Base-by-base conservation (phyloP, 73 alveolate species). In the Tetrahymena malaccensis region DNA sequence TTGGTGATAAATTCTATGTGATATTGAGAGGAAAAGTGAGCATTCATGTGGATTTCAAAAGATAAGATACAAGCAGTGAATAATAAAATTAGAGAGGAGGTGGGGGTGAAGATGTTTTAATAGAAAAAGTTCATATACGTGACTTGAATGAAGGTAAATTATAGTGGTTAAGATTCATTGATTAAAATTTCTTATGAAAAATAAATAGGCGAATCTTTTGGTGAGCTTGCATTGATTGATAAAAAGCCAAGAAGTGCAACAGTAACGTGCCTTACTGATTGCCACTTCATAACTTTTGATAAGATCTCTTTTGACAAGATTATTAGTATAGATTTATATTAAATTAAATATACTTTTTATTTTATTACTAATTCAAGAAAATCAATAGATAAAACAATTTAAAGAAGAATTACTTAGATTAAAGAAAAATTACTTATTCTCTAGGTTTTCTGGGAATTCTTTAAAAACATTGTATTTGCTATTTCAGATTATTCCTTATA, bases 201-300 rank as follows among this genome's bases (percentile, higher is more conserved):
- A 31, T 25, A 89, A n/a, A n/a, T n/a, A 35, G 97, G 97, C 0
- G 95, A 95, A 11, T 43, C 95, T 5, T 95, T 95, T 93, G 97
- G 97, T 19, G 97, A 95, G 83, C 35, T 89, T 11, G 97, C 97
- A n/a, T 10, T 95, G 27, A 40, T 95, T 33, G 85, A 89, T 55
- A 95, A 95, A 89, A 43, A 95, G 85, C 95, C 97, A 21, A 85
- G 97, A 50, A 70, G 70, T 37, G 95, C 97, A 9, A 95, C 97
- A 15, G 93, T 95, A 22, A 35, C 83, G 34, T 95, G 97, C 38
- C 31, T 43, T 22, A 85, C 94, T 44, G 97, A 95, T 44, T 95
- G 95, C 25, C 84, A 21, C 43, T 95, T 95, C 34, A 94, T 94
- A n/a, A 93, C 94, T 8, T 89, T 95, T 25, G 94, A 85, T 55